A percentile compares a stretch with the other conserved stretches of the same genome.
These are phyloP conservation scores for Botrytis paeoniae DNA, from an alignment of 2,329 filamentous ascomycete species.

Conservation along the genomic window DNA sequence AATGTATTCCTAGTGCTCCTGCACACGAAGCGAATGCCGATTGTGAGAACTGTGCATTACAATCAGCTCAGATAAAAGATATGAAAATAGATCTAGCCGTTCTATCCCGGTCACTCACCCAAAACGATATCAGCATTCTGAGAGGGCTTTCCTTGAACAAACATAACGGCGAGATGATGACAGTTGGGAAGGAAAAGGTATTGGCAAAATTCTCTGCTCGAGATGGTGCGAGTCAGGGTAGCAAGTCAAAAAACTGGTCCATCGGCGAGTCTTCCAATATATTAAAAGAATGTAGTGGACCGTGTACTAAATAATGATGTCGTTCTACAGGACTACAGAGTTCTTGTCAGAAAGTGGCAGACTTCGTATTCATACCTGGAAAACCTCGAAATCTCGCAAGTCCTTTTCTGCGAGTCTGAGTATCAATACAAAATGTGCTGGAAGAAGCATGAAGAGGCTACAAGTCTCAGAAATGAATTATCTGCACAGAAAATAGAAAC, in stretches of 20 bases:
- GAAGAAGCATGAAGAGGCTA: fast-evolving
- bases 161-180: fast-evolving
- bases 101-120: background rate
- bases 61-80: too few species aligned
- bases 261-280: background rate
- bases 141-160: fast-evolving
- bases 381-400: background rate
- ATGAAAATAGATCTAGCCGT: background rate
- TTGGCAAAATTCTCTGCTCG: background rate
- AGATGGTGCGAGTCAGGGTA: background rate
- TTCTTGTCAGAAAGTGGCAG: background rate
- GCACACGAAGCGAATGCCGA: background rate
- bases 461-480: background rate
- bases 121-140: background rate
- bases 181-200: fast-evolving
- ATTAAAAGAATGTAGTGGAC: background rate
- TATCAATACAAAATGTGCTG: too few species aligned
- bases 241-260: background rate
- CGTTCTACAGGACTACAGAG: background rate
- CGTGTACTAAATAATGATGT: background rate
- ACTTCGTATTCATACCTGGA: background rate
- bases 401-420: too few species aligned
- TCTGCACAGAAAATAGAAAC: background rate
- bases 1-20: background rate
- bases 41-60: too few species aligned